Evolutionary conservation across 1,284 basidiomycete genomes (phyloP).

Genomic region (Puccinia polysora): DNA sequence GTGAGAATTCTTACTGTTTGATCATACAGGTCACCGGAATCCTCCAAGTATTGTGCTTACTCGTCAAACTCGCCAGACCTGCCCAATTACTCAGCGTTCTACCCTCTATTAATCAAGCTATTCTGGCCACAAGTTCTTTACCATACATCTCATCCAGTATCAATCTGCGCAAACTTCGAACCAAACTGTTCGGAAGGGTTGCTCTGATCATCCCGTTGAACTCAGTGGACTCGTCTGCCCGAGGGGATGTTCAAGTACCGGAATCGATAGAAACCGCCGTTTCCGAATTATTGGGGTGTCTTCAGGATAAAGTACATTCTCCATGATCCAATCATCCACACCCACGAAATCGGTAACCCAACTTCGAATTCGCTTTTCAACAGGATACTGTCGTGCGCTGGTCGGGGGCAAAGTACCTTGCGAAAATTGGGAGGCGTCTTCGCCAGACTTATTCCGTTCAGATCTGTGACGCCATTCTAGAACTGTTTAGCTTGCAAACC

Average conservation of each 20-base stretch:
- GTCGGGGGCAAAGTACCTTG: conserved; percentile 87
- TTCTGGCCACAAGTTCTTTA: conserved; percentile 11
- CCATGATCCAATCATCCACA: conserved; percentile 10
- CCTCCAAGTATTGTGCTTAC: conserved; percentile 69
- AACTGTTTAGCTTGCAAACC: conserved; percentile 61
- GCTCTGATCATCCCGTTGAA: conserved; percentile 38
- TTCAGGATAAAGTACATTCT: conserved; percentile 72
- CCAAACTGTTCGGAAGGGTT: conserved; percentile 50
- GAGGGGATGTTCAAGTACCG: conserved; percentile 62
- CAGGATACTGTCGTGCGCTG: conserved; percentile 93
- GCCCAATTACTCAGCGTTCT: conserved; percentile 45
- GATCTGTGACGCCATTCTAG: conserved; percentile 72
- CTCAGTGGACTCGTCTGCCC: conserved; percentile 3
- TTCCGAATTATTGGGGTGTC: conserved; percentile 66
- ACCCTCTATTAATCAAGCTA: conserved; percentile 15
- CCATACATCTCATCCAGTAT: conserved; percentile 48
- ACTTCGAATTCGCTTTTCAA: no score
- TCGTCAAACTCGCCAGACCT: conserved; percentile 61
- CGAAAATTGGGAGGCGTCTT: conserved; percentile 75
- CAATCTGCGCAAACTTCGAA: conserved; percentile 46
- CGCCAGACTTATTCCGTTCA: conserved; percentile 71
- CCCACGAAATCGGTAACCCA: no score
- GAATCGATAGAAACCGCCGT: conserved; percentile 72
- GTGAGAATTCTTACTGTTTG: conserved; percentile 59
- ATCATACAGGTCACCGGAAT: conserved; percentile 65